Evolutionary conservation across 306 rosid species (phyloP), one percentile per base, ranked within the genome.

Genomic region (Phaseolus lunatus): DNA sequence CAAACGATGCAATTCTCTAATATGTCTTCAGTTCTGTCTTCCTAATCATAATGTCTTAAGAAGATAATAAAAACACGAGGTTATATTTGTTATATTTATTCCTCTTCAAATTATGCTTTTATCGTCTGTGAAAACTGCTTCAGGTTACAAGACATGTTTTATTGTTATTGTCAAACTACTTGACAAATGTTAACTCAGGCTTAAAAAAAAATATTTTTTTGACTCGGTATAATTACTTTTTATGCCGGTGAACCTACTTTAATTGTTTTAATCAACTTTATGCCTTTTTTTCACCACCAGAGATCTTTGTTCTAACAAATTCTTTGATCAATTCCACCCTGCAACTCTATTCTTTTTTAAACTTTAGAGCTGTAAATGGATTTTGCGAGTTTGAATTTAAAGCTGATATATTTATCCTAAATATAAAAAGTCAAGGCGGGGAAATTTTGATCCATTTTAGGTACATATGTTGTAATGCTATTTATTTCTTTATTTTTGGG

Each of bases 121-220:
- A 14, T 56, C 31, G 56, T 57, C 68, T 56, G 67, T 41, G 78
- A 56, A 57, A 44, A 39, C 11, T 39, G 44, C 44, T 39, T 9
- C 44, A 39, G 12, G 44, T 39, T 9, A 39, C 44, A 39, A 0
- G 44, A 39, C 44, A 58, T 73, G 4, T 31, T 31, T 31, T 24
- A 54, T 24, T 73, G 77, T 5, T 24, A 53, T 24, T 57, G 67
- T 72, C 77, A 54, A 72, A 67, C 29, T 33, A 26, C 33, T 52
- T 33, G 48, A 31, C 65, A 13, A 20, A 71, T 20, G 33, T 7
- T 37, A 54, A 14, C 5, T 3, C 0, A 0, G 19, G 1, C 43
- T 33, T 76, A 15, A 27, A 64, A 19, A n/a, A 12, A 6, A 1
- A 2, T n/a, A 4, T 9, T 26, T 48, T 31, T 48, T 48, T 48